Percentiles rank a stretch among this genome's conserved stretches.
Conservation (phyloP, 2,329 filamentous ascomycete species). For the Acarospora socialis region DNA sequence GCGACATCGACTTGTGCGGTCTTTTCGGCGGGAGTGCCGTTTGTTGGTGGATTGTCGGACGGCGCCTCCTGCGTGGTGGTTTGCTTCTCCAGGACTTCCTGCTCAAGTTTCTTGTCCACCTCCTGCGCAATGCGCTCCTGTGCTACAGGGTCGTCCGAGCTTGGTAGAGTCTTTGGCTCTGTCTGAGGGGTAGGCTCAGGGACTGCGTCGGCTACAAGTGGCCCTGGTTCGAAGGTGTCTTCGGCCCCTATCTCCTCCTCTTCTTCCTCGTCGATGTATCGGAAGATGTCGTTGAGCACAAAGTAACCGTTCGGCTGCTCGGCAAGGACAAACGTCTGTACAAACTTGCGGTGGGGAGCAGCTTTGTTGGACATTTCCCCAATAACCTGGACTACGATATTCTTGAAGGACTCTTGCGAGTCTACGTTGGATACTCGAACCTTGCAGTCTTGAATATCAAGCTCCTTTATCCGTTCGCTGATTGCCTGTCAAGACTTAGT, state of each 20-base stretch:
- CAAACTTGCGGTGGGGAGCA: conserved; percentile 84
- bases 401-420: conserved; percentile 79
- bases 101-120: conserved; percentile 65
- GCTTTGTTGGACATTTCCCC: conserved; percentile 94
- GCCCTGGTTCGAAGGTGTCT: conserved; percentile 13
- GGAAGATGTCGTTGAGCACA: conserved; percentile 94
- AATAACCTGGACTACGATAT: conserved; percentile 96
- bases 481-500: conserved; percentile 49
- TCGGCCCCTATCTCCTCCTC: conserved; percentile 50
- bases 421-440: conserved; percentile 97
- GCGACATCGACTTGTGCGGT: conserved; percentile 24
- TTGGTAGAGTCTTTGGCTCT: conserved; percentile 38
- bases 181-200: conserved; percentile 24
- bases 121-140: conserved; percentile 34
- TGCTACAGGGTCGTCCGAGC: conserved; percentile 23
- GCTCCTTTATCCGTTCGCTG: conserved; percentile 81
- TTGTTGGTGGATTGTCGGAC: conserved; percentile 2
- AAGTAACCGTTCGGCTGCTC: conserved; percentile 96
- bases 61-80: conserved; percentile 13
- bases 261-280: conserved; percentile 73
- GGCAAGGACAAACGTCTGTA: conserved; percentile 93
- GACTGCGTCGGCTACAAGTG: conserved; percentile 20
- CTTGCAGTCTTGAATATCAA: conserved; percentile 95
- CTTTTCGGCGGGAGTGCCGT: conserved; percentile 18
- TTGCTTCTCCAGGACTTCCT: conserved; percentile 29